Base-by-base conservation (phyloP, 441 rosid genomes). In the Hura crepitans region DNA sequence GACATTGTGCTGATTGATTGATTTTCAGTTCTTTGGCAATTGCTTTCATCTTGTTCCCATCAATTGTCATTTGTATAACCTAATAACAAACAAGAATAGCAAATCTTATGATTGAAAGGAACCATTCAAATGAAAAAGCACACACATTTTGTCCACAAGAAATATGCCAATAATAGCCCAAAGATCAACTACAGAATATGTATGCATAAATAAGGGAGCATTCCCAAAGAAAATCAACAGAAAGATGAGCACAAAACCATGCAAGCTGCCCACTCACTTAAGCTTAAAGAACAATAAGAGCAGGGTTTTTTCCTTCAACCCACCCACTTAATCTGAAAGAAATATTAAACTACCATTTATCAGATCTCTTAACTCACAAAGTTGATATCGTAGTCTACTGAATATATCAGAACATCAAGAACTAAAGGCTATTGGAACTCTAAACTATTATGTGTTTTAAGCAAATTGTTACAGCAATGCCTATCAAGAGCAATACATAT, bases 21-120 rank as follows among this genome's bases (percentile, higher is more conserved):
- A 95, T 92, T 76, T 87, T 92, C 66, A 95, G 81, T 76, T 92
- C 99, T 77, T 85, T 88, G 30, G 95, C 92, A 74, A 95, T 89
- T 69, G 87, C 87, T 80, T 57, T 89, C 61, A 94, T 87, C 5
- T 81, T 71, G 22, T 88, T 84, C 80, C 86, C 99, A 75, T 92
- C 90, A 0, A 90, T 75, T 64, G 87, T 92, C 88, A 92, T 86
- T 81, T 89, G 97, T 76, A 92, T 90, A 56, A 88, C 90, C 99
- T 94, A 75, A 59, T 71, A 35, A 35, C 9, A 25, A 65, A 72
- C 59, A 77, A 62, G 20, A 60, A 49, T 42, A 15, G 27, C 46
- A 74, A 55, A 73, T 56, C 37, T 72, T 35, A 54, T 43, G 64
- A 72, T 54, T 15, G 49, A 45, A 45, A 14, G 15, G 22, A 55